Evolutionary conservation across 441 rosid genomes (phyloP), one percentile per base, ranked within the genome.

Genomic region (Mallotus repandus): DNA sequence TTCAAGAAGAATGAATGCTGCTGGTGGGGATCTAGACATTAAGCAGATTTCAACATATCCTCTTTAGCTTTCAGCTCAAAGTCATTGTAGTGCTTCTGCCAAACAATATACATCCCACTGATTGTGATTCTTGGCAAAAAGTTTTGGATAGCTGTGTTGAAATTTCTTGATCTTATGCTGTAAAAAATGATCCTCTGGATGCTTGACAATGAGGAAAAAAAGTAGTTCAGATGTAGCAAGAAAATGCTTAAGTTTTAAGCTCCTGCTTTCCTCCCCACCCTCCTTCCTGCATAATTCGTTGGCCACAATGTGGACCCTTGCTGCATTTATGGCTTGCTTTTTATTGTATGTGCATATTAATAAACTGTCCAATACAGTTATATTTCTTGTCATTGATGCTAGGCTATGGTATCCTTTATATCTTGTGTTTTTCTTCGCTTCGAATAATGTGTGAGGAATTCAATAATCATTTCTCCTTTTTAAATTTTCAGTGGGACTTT

Each of bases 401-500:
- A 49, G 52, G 1, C 22, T 53, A 9, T 52, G 15, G 2, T 41
- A n/a, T 8, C 48, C 18, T 10, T 49, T 13, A 16, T 59, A 7
- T 21, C 2, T 52, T 7, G n/a, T 22, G 11, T 32, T 16, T 8
- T 4, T 50, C 15, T 21, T 12, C 0, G 6, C 12, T 52, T 18
- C 22, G 29, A 25, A 48, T 38, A n/a, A 9, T 49, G 13, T 29
- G 19, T 45, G 16, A 46, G 29, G 9, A 2, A 6, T 21, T 46
- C 43, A 15, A 0, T 25, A 70, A 70, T 48, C 22, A 0, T 58
- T 60, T 49, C 29, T 18, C 15, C 12, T 48, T 50, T 41, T 61
- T 9, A 22, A 9, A 50, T 57, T 52, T 74, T 57, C 71, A 66
- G 71, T 15, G 9, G n/a, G 65, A 19, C 58, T 29, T 58, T 41